Base-by-base conservation (phyloP, 495 filamentous ascomycete species). In the Gamarada debralockiae region DNA sequence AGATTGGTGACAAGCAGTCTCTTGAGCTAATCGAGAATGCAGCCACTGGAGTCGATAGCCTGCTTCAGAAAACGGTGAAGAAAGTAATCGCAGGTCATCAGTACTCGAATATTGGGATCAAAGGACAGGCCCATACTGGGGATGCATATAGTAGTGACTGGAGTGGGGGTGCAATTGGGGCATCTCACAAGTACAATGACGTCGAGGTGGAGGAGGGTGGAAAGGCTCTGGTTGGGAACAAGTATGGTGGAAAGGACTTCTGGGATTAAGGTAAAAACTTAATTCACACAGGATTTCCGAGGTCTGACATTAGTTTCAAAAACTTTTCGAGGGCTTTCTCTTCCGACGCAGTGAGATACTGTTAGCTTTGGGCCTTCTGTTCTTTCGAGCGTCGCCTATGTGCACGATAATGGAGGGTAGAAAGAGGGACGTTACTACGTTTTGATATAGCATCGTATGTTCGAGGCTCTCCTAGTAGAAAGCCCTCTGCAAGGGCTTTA, bases 1-100 rank as follows among this genome's bases (percentile, higher is more conserved):
- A 48, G 24, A 25, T 60, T 47, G 24, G 36, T 29, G 42, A 60
- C 37, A 33, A 46, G 31, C 39, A 60, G 31, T 37, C 57, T 52
- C 42, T 59, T 3, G 12, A 59, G 45, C 33, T 56, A 6, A 18
- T 54, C 24, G 37, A 59, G 56, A 18, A 44, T 46, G 27, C 15
- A 27, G 36, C 52, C 3, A 39, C 6, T 15, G 44, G 17, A 3
- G 31, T 50, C 3, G 44, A 50, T 45, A 44, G 20, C 25, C 31
- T 55, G 37, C 56, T 59, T 39, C 45, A 44, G 37, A 46, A 36
- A 1, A 33, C 51, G 1, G 52, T 38, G 6, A 45, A 46, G 18
- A 41, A 53, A 48, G 40, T 41, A 27, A 14, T 52, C 17, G 17
- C 54, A 36, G 48, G 48, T 27, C 55, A 57, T 47, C 40, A 53